Conservation (phyloP, 495 filamentous ascomycete genomes). For the Cudoniella acicularis region DNA sequence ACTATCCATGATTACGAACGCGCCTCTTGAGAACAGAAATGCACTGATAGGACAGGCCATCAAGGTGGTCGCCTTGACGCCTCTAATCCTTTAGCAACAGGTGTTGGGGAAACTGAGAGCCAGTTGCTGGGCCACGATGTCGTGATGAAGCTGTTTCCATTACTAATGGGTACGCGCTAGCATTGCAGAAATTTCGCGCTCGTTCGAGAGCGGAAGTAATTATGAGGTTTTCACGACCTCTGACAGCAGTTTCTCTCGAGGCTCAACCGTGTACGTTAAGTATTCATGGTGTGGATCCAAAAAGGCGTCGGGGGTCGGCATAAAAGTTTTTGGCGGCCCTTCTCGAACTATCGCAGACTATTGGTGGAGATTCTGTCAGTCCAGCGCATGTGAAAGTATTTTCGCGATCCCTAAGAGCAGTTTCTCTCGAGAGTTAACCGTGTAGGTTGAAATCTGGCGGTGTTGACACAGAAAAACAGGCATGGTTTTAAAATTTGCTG, state of each 20-base stretch:
- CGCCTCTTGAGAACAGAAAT: neutral
- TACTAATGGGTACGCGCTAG: neutral
- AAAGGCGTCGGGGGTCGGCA: neutral
- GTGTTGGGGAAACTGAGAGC: neutral
- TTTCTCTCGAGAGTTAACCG: conserved; percentile 14
- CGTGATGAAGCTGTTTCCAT: neutral
- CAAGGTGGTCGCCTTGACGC: neutral
- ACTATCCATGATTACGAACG: neutral
- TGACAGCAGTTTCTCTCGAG: neutral
- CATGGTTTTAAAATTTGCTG: conserved; percentile 13
- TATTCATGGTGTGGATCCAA: neutral
- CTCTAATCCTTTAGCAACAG: neutral
- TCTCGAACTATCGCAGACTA: neutral
- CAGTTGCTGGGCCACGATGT: neutral
- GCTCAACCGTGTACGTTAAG: neutral
- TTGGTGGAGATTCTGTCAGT: neutral
- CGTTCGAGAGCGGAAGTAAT: neutral
- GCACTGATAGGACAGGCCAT: neutral
- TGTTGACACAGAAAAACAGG: conserved; percentile 18
- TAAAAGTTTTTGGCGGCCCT: neutral
- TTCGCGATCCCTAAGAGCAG: conserved; percentile 18
- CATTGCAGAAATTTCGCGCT: neutral
- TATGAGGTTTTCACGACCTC: neutral
- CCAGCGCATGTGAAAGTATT: neutral
- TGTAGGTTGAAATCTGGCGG: conserved; percentile 22